A percentile compares a stretch with the other conserved stretches of the same genome.
Conservation (phyloP, 1,139 yeast genomes). For the Geotrichum restrictum region DNA sequence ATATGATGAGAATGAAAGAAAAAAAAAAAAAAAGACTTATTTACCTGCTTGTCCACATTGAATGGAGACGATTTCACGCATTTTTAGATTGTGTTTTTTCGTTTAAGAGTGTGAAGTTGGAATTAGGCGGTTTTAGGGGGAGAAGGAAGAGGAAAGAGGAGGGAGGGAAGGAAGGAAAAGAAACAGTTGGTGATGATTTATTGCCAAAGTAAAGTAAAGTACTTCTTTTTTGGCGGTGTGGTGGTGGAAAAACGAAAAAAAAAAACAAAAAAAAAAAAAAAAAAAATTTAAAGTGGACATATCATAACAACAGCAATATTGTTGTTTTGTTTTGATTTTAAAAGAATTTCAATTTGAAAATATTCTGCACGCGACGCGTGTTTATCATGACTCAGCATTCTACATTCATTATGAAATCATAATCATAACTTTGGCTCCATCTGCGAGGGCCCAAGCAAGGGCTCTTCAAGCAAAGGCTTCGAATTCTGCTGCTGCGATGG, state of each 20-base stretch:
- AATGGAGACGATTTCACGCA: slow-evolving; percentile 45
- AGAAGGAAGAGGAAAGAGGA: not conserved
- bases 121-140: not conserved
- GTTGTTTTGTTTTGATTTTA: not conserved
- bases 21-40: slow-evolving; percentile 20
- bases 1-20: too few species aligned
- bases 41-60: slow-evolving; percentile 47
- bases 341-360: not conserved
- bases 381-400: not conserved
- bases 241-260: too few species aligned
- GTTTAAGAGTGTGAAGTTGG: not conserved
- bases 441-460: too few species aligned
- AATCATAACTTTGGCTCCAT: too few species aligned
- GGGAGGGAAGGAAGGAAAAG: not conserved
- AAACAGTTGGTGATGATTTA: not conserved
- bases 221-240: too few species aligned
- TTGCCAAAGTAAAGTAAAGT: too few species aligned
- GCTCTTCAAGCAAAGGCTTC: too few species aligned
- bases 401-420: too few species aligned
- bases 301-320: not conserved
- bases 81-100: slow-evolving; percentile 20
- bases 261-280: too few species aligned
- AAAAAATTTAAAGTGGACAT: not conserved
- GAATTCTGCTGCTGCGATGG: too few species aligned
- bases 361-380: not conserved